These are phyloP conservation scores for Argentina anserina DNA, from an alignment of 306 rosid species.

Conservation along the genomic window DNA sequence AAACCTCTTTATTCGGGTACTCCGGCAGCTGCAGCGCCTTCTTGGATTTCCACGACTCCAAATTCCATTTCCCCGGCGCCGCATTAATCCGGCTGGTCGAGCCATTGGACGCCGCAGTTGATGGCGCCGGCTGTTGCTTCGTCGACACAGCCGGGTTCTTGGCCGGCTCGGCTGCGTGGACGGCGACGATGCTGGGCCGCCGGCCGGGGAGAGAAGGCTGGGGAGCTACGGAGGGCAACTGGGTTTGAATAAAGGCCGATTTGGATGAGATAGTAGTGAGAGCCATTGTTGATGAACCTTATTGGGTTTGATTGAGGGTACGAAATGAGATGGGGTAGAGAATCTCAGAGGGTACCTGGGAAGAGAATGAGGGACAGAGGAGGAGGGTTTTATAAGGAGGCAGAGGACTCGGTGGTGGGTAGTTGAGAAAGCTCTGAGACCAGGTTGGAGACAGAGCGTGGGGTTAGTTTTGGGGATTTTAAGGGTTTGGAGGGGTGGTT, in stretches of 20 bases:
- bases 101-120: not conserved
- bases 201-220: conserved; percentile 35
- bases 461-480: not conserved
- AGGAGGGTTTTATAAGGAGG: conserved; percentile 11
- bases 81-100: conserved; percentile 30
- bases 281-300: conserved; percentile 34
- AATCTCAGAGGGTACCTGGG: conserved; percentile 6
- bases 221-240: conserved; percentile 26
- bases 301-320: not conserved
- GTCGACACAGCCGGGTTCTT: conserved; percentile 64
- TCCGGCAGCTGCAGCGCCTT: conserved; percentile 88
- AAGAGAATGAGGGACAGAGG: not conserved
- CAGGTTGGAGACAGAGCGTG: not conserved
- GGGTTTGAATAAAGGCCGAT: conserved; percentile 31
- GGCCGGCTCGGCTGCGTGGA: conserved; percentile 85
- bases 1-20: conserved; percentile 67
- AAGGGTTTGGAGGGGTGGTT: not conserved
- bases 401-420: conserved; percentile 3
- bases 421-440: not conserved
- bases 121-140: conserved; percentile 15
- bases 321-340: not conserved
- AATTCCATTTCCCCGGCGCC: conserved; percentile 47
- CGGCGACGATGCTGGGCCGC: conserved; percentile 42
- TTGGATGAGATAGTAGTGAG: conserved; percentile 42
- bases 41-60: conserved; percentile 77